phyloP scores from a whole-genome alignment of 306 rosid genomes.

The Cucumis hystrix region DNA sequence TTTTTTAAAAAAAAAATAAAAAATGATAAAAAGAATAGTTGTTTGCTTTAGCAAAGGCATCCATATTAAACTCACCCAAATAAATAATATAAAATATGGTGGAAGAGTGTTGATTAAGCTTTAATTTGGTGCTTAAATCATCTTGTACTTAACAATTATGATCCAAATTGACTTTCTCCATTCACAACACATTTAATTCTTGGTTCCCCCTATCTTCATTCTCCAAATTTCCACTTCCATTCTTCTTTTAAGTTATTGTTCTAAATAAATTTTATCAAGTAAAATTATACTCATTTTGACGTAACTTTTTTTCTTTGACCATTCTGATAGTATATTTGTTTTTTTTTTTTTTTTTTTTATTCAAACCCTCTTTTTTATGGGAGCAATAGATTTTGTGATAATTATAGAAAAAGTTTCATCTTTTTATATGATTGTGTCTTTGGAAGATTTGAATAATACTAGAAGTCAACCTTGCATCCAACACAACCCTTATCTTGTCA shows the following conservation, averaged over 20 bases:
- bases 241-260: too few species aligned
- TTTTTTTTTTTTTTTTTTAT: too few species aligned
- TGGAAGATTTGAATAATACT: neutral
- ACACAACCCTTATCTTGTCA: neutral
- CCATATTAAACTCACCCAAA: neutral
- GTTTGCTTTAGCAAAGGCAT: neutral
- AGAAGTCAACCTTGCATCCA: neutral
- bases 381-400: neutral
- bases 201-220: neutral
- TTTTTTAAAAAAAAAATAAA: neutral
- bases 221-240: neutral
- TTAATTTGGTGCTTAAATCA: constrained; percentile 1
- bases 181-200: neutral
- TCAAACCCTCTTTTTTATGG: neutral
- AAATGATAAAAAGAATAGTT: too few species aligned
- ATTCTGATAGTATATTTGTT: too few species aligned
- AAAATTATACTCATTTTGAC: too few species aligned
- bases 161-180: neutral
- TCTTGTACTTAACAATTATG: neutral
- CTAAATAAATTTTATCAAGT: too few species aligned
- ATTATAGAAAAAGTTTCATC: neutral
- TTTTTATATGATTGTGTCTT: neutral
- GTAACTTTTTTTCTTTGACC: too few species aligned
- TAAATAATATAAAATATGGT: neutral
- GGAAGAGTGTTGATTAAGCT: neutral